Conservation (phyloP, 345 rosid species). For the Eucalyptus brandiana region DNA sequence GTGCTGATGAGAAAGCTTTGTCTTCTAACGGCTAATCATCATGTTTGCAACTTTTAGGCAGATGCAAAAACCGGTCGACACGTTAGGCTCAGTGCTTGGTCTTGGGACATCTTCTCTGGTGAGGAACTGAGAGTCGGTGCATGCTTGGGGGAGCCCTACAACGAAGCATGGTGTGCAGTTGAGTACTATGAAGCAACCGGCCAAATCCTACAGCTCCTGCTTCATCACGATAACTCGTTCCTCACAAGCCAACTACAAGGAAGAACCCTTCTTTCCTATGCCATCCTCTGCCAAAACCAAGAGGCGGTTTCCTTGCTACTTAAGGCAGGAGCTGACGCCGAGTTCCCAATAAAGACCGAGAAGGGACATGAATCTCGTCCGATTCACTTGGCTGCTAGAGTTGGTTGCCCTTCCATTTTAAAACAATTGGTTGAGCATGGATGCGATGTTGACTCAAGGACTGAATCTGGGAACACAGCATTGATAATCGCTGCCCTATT, state of each 20-base stretch:
- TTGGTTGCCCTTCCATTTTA: slow-evolving; percentile 4
- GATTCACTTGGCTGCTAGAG: slow-evolving; percentile 18
- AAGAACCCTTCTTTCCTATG: slow-evolving; percentile 20
- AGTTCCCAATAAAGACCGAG: slow-evolving; percentile 6
- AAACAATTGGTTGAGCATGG: slow-evolving; percentile 5
- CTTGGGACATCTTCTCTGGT: slow-evolving; percentile 20
- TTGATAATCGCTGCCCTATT: slow-evolving; percentile 15
- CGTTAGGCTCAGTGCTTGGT: slow-evolving; percentile 23
- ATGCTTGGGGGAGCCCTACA: slow-evolving; percentile 22
- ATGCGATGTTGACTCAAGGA: slow-evolving; percentile 9
- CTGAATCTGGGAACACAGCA: slow-evolving; percentile 14
- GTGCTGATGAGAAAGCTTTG: not conserved
- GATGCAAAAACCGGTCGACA: slow-evolving; percentile 7
- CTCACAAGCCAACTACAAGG: slow-evolving; percentile 9
- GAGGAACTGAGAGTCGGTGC: slow-evolving; percentile 26
- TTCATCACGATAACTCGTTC: not conserved
- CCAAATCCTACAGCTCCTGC: slow-evolving; percentile 11
- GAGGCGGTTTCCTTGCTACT: slow-evolving; percentile 9
- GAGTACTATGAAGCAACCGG: slow-evolving; percentile 24
- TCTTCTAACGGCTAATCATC: not conserved
- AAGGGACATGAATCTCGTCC: slow-evolving; percentile 15
- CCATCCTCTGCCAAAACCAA: slow-evolving; percentile 25
- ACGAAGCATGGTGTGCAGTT: slow-evolving; percentile 18
- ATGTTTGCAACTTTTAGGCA: slow-evolving; percentile 2
- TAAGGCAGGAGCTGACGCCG: slow-evolving; percentile 7